Percentiles rank a stretch among this genome's conserved stretches.
Evolutionary conservation across 805 yeast genomes (phyloP).

Genomic region (Yamadazyma laniorum): DNA sequence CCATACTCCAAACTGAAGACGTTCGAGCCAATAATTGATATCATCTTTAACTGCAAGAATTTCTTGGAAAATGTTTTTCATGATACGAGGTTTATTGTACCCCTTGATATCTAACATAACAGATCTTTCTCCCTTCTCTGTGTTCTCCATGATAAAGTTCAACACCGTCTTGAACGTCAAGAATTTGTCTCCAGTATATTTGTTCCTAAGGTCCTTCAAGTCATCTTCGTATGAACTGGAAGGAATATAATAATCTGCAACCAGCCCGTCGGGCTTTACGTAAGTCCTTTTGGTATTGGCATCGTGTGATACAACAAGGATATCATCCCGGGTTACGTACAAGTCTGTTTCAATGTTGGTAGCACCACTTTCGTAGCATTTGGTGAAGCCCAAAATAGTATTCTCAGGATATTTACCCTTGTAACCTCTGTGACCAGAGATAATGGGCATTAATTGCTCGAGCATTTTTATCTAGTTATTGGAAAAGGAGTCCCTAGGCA

Average conservation of each 20-base stretch:
- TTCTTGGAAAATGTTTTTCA: constrained; percentile 29
- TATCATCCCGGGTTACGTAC: constrained; percentile 38
- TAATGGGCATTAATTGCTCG: constrained; percentile 17
- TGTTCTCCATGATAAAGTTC: constrained; percentile 21
- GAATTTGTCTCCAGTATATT: constrained; percentile 32
- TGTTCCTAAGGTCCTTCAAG: constrained; percentile 29
- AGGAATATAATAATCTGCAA: constrained; percentile 34
- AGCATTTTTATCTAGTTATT: not conserved
- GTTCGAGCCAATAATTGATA: constrained; percentile 37
- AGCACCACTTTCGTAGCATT: constrained; percentile 39
- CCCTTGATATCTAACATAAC: constrained; percentile 42
- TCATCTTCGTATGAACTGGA: constrained; percentile 27
- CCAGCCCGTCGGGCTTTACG: constrained; percentile 32
- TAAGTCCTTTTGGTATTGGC: constrained; percentile 37
- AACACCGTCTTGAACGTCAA: constrained; percentile 31
- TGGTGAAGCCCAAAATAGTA: constrained; percentile 35
- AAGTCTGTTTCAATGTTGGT: constrained; percentile 42
- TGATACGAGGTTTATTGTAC: constrained; percentile 35
- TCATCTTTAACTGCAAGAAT: constrained; percentile 27
- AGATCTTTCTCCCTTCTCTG: constrained; percentile 16
- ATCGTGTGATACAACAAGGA: constrained; percentile 41
- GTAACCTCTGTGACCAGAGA: constrained; percentile 45
- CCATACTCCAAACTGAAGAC: constrained; percentile 43
- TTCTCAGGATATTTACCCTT: constrained; percentile 41
- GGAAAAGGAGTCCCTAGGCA: not conserved